These are phyloP conservation scores for Lentinus tigrinus DNA, from an alignment of 768 basidiomycete species.

Conservation along the genomic window DNA sequence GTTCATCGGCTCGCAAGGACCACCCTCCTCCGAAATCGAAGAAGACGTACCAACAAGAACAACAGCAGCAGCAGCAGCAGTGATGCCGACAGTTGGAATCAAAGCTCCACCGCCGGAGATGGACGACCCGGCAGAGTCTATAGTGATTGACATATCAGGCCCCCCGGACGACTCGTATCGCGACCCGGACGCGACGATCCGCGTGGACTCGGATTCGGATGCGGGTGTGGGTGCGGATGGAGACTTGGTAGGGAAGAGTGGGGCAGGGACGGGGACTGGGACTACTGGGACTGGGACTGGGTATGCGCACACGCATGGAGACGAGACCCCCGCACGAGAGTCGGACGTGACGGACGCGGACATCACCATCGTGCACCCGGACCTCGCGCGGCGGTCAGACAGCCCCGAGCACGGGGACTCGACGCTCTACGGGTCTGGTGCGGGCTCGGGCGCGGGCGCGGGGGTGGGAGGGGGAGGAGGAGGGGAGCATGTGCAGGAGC, in stretches of 20 bases:
- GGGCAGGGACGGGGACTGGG: neutral
- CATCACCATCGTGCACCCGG: neutral
- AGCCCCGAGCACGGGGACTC: slow-evolving; percentile 6
- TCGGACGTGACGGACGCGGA: slow-evolving; percentile 11
- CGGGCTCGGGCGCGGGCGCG: neutral
- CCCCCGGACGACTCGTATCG: slow-evolving; percentile 8
- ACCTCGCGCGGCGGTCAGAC: neutral
- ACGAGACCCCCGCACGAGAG: neutral
- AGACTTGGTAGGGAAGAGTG: neutral
- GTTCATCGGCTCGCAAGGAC: too few relatives aligned
- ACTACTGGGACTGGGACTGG: neutral
- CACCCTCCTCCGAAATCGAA: too few relatives aligned
- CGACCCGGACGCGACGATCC: slow-evolving; percentile 15
- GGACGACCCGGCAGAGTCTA: slow-evolving; percentile 1
- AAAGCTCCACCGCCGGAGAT: slow-evolving; percentile 8
- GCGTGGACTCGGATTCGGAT: neutral
- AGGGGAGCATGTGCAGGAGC: slow-evolving; percentile 19
- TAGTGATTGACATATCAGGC: slow-evolving; percentile 8
- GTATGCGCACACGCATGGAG: neutral
- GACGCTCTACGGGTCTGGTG: neutral
- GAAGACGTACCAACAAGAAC: neutral
- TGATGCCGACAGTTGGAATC: slow-evolving; percentile 12
- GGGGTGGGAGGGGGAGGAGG: neutral
- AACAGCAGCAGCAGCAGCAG: neutral
- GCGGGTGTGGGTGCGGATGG: neutral